phyloP scores from a whole-genome alignment of 2,329 filamentous ascomycete genomes.

The Aspergillus pseudotamarii region DNA sequence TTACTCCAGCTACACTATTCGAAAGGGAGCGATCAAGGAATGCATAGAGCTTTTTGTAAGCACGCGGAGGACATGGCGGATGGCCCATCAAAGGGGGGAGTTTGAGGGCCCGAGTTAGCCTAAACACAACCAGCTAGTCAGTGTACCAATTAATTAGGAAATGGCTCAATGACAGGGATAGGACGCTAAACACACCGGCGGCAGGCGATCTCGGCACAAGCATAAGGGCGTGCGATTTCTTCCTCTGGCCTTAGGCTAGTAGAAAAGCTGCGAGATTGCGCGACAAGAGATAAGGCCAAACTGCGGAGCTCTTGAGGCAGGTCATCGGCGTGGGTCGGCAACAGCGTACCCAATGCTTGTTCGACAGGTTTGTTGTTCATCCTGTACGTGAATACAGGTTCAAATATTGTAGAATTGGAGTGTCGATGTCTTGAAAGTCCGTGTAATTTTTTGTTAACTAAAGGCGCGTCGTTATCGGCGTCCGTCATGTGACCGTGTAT shows the following conservation, averaged over 20 bases:
- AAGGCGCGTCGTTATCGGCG: not conserved
- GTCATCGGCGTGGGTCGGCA: constrained; percentile 71
- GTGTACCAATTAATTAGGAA: not conserved
- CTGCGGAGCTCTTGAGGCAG: constrained; percentile 71
- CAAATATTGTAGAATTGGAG: not conserved
- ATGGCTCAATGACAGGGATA: not conserved
- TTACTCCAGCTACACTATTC: constrained; percentile 36
- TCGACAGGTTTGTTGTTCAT: constrained; percentile 76
- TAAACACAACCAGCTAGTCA: constrained; percentile 36
- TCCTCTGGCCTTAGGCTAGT: constrained; percentile 80
- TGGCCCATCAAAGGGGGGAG: constrained; percentile 75
- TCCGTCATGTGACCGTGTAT: constrained; percentile 15
- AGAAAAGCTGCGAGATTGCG: constrained; percentile 77
- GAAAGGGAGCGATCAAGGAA: constrained; percentile 75
- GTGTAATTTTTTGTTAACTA: not conserved
- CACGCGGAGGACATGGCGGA: constrained; percentile 75
- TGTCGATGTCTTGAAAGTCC: not conserved
- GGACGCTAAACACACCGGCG: constrained; percentile 61
- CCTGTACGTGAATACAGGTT: constrained; percentile 1
- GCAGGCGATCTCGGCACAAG: constrained; percentile 87
- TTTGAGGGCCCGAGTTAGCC: constrained; percentile 74
- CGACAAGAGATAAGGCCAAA: constrained; percentile 72
- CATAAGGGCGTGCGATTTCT: constrained; percentile 81
- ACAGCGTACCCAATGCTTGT: constrained; percentile 70
- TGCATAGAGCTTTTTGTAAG: constrained; percentile 81